Base-by-base conservation (phyloP, 805 yeast species). In the Starmerella apis region DNA sequence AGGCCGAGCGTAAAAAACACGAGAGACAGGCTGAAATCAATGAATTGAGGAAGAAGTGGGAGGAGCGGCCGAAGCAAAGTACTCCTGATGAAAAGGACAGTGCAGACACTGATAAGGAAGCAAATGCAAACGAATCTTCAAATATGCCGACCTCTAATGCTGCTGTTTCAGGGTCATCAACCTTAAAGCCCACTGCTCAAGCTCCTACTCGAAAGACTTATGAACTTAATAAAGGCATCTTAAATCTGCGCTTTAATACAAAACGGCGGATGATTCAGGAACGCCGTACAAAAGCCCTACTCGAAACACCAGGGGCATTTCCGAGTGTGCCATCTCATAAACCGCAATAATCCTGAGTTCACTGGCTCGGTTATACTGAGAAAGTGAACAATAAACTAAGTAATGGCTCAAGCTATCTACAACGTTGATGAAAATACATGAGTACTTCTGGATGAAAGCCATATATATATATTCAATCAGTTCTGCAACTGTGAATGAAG, bases 151-250 rank as follows among this genome's bases (percentile, higher is more conserved):
- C n/a, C n/a, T n/a, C n/a, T n/a, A n/a, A n/a, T n/a, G n/a, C n/a
- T n/a, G n/a, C n/a, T n/a, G n/a, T n/a, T n/a, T n/a, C n/a, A n/a
- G n/a, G n/a, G n/a, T n/a, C n/a, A n/a, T n/a, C n/a, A n/a, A n/a
- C n/a, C n/a, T n/a, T n/a, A n/a, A n/a, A n/a, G n/a, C n/a, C n/a
- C n/a, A n/a, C n/a, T n/a, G n/a, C n/a, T 2, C 28, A 32, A 4
- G 30, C 25, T 18, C 43, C 37, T 3, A 13, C 19, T 10, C 47
- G 41, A 16, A 33, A 31, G 8, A 42, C 37, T 14, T 58, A 53
- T 43, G 53, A 47, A 7, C 65, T 77, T 46, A 61, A 74, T 58
- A 63, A 62, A 38, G 71, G 67, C 49, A 69, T 77, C 7, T 73
- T 68, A 58, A 64, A 61, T 45, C 62, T 69, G 43, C 61, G 82